Base-by-base conservation (phyloP, 345 rosid genomes). In the Boechera divaricarpa region DNA sequence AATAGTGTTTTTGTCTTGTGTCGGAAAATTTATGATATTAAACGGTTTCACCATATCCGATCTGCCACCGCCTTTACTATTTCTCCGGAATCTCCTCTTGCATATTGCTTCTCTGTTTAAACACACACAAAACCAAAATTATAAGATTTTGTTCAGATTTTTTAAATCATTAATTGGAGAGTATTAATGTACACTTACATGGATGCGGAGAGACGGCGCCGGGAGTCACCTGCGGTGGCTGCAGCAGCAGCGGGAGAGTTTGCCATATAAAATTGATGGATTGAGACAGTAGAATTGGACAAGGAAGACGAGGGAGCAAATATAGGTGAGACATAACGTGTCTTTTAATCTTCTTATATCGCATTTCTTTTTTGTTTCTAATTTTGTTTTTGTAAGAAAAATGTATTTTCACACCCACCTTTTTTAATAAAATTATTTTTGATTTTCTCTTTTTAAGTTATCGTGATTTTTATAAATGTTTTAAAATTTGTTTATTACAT, bases 41-140 rank as follows among this genome's bases (percentile, higher is more conserved):
- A 74, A 61, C 1, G 78, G 82, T 61, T 79, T 79, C 32, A 44
- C 65, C 70, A 73, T 28, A 61, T 79, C 78, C 28, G 68, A 66
- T 72, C 41, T 71, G 39, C 72, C 68, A 44, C 74, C 24, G 11
- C 70, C 82, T 80, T 84, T 90, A 44, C 77, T 84, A 13, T 33
- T 79, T 70, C 87, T 87, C 28, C 71, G 76, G 16, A 79, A 77
- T 71, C 88, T 90, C 69, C 87, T 83, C 74, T 89, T 85, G 84
- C 83, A 82, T 52, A 83, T 73, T 38, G 87, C 96, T 64, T 90
- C 98, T 71, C 94, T 92, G 91, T 67, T 76, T 18, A 57, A 52
- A 35, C 26, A 53, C 21, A 61, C 42, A 33, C 6, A 70, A 42
- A 57, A 18, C 21, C 8, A 61, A 5, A 28, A 7, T 47, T 70